Percentiles rank a stretch among this genome's conserved stretches.
phyloP scores from a whole-genome alignment of 2,329 filamentous ascomycete species.

The Diaporthe capsici region DNA sequence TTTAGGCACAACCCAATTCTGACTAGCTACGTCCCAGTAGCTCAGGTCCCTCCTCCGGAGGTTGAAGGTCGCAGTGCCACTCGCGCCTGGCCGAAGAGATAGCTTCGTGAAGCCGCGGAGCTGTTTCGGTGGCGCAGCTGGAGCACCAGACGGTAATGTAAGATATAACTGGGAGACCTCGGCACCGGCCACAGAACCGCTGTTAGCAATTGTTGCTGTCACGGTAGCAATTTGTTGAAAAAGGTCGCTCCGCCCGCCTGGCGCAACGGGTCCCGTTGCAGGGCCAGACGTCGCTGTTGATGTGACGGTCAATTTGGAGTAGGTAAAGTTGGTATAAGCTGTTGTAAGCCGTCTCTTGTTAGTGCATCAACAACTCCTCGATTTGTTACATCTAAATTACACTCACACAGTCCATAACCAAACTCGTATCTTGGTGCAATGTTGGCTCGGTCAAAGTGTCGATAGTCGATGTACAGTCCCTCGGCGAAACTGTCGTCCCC shows the following conservation, averaged over 20 bases:
- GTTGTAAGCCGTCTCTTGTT: not conserved
- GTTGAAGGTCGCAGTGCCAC: conserved; percentile 63
- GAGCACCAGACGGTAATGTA: conserved; percentile 56
- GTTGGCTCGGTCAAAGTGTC: conserved; percentile 70
- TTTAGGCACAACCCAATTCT: conserved; percentile 72
- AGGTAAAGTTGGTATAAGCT: conserved; percentile 79
- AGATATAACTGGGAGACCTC: conserved; percentile 76
- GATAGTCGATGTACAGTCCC: conserved; percentile 75
- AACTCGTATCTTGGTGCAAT: conserved; percentile 75
- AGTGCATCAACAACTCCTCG: not conserved
- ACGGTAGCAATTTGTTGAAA: conserved; percentile 63
- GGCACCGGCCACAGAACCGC: conserved; percentile 71
- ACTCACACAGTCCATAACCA: conserved; percentile 71
- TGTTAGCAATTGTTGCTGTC: conserved; percentile 75
- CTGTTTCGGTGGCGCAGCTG: conserved; percentile 60
- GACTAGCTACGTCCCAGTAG: conserved; percentile 71
- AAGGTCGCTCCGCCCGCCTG: conserved; percentile 62
- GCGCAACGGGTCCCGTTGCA: conserved; percentile 55
- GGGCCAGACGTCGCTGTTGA: conserved; percentile 56
- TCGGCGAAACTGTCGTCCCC: conserved; percentile 70
- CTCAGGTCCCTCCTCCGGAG: conserved; percentile 73
- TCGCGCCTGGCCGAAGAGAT: conserved; percentile 61
- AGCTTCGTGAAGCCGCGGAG: conserved; percentile 76
- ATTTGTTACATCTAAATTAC: not conserved
- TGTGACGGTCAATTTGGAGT: conserved; percentile 62